Percentiles rank a stretch among this genome's conserved stretches.
phyloP scores from a whole-genome alignment of 192 early-diverging fungal genomes.

The Linnemannia elongata region DNA sequence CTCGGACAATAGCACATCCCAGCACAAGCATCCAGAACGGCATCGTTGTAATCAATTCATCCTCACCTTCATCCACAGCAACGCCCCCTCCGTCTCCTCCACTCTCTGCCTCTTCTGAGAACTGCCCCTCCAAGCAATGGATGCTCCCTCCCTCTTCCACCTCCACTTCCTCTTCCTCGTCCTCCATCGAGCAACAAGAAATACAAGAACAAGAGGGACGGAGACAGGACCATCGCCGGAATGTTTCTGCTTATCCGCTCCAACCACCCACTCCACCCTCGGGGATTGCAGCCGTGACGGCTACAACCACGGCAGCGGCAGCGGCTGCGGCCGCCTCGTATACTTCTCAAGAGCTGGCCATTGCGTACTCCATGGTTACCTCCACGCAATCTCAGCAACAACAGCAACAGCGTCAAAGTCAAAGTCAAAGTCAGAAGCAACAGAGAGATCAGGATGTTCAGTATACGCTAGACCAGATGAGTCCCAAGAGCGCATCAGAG shows the following conservation, averaged over 20 bases:
- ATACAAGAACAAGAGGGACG: neutral
- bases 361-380: slow-evolving; percentile 36
- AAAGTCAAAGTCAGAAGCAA: neutral
- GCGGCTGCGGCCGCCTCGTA: slow-evolving; percentile 21
- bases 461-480: too few species aligned
- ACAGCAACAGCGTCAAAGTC: neutral
- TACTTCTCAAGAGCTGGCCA: slow-evolving; percentile 31
- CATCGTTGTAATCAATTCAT: neutral
- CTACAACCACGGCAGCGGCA: slow-evolving; percentile 9
- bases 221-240: too few species aligned
- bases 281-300: neutral
- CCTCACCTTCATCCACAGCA: slow-evolving; percentile 7
- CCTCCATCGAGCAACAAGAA: slow-evolving; percentile 1
- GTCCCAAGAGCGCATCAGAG: too few species aligned
- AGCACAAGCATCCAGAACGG: too few species aligned
- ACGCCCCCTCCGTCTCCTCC: slow-evolving; percentile 27
- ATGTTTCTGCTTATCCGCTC: neutral
- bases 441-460: neutral
- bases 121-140: slow-evolving; percentile 2
- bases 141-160: neutral
- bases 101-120: slow-evolving; percentile 19
- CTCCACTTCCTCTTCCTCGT: too few species aligned
- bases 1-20: neutral
- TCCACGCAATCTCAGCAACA: slow-evolving; percentile 25
- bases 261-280: neutral